These are phyloP conservation scores for Trametes meyenii DNA, from an alignment of 768 basidiomycete species.

Conservation along the genomic window DNA sequence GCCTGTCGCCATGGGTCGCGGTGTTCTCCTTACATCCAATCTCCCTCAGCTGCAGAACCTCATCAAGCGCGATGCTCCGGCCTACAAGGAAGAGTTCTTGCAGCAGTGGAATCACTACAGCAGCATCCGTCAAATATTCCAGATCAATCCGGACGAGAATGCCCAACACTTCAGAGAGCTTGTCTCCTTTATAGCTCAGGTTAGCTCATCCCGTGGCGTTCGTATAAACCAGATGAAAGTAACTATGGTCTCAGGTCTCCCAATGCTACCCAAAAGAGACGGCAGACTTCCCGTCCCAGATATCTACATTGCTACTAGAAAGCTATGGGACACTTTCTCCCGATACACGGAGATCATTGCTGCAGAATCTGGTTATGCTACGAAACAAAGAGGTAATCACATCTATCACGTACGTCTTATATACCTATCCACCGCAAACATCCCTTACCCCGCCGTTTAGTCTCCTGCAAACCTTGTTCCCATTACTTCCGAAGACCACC, in stretches of 20 bases:
- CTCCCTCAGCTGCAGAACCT: constrained; percentile 96
- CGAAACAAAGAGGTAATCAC: constrained; percentile 91
- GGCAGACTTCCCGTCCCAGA: constrained; percentile 77
- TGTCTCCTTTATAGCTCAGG: constrained; percentile 90
- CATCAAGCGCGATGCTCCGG: constrained; percentile 89
- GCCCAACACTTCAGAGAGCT: constrained; percentile 85
- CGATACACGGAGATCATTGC: constrained; percentile 81
- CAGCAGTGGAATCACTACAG: constrained; percentile 98
- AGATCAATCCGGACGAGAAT: constrained; percentile 81
- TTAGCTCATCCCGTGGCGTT: constrained; percentile 27
- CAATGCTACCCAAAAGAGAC: constrained; percentile 94
- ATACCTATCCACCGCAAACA: background rate
- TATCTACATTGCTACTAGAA: constrained; percentile 78
- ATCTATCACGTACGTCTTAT: constrained; percentile 78
- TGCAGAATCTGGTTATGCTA: constrained; percentile 92
- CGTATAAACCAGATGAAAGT: background rate
- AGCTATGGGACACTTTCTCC: constrained; percentile 73
- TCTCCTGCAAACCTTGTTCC: constrained; percentile 88
- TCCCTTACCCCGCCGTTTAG: constrained; percentile 44
- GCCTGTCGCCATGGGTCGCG: constrained; percentile 52
- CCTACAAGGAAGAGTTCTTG: constrained; percentile 93
- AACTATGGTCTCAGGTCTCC: constrained; percentile 57
- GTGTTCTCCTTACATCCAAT: constrained; percentile 82
- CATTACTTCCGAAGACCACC: constrained; percentile 91
- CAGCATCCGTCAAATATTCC: constrained; percentile 83